phyloP scores from a whole-genome alignment of 2,329 filamentous ascomycete genomes.

The Plenodomus tracheiphilus region DNA sequence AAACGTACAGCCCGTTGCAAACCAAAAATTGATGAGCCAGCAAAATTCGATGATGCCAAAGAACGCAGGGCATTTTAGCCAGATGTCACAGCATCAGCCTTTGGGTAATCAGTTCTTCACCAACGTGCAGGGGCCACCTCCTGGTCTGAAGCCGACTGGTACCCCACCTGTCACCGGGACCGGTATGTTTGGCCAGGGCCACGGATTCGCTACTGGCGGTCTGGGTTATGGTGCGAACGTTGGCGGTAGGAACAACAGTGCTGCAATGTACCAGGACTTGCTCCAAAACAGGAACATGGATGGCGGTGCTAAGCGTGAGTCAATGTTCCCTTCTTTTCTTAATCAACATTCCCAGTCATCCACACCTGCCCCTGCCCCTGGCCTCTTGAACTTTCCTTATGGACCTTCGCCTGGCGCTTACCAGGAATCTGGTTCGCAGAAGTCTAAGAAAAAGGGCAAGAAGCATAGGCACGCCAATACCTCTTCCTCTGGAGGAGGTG shows the following conservation, averaged over 20 bases:
- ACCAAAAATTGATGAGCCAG: conserved; percentile 79
- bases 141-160: conserved; percentile 90
- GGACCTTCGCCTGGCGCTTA: conserved; percentile 81
- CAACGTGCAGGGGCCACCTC: conserved; percentile 87
- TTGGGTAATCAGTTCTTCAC: conserved; percentile 74
- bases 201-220: conserved; percentile 73
- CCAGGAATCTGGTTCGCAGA: conserved; percentile 84
- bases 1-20: conserved; percentile 75
- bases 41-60: conserved; percentile 83
- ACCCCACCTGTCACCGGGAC: conserved; percentile 82
- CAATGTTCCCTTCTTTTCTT: conserved; percentile 89
- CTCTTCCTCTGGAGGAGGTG: conserved; percentile 99
- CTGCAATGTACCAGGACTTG: conserved; percentile 76
- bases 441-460: conserved; percentile 99
- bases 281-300: conserved; percentile 67
- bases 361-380: conserved; percentile 84
- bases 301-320: conserved; percentile 94
- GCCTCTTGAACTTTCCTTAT: conserved; percentile 90
- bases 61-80: conserved; percentile 52
- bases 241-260: conserved; percentile 73
- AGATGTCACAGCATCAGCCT: conserved; percentile 57
- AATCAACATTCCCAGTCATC: conserved; percentile 83
- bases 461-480: conserved; percentile 99
- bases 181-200: conserved; percentile 84
- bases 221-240: conserved; percentile 64